phyloP scores from a whole-genome alignment of 2,329 filamentous ascomycete species.

The Epichloe coenophiala region DNA sequence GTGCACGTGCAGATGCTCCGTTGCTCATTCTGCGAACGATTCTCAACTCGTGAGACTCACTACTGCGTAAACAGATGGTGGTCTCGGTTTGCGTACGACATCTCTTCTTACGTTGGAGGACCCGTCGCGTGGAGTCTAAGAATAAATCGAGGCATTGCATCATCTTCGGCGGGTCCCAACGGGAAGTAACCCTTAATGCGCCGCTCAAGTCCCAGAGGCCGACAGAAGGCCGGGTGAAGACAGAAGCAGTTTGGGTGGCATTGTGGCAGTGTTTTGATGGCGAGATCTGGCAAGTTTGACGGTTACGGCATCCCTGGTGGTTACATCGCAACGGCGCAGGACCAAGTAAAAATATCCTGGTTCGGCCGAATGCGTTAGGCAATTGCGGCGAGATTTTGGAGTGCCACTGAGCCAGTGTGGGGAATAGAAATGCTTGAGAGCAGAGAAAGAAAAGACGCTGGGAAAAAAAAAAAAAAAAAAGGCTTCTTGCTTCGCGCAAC shows the following conservation, averaged over 20 bases:
- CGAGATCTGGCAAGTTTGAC: slow-evolving; percentile 10
- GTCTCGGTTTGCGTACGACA: neutral
- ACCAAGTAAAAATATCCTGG: slow-evolving; percentile 8
- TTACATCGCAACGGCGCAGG: slow-evolving; percentile 12
- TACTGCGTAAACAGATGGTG: neutral
- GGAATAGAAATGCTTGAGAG: too few species aligned
- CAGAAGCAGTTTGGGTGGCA: neutral
- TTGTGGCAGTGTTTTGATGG: slow-evolving; percentile 4
- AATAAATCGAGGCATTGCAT: slow-evolving; percentile 6
- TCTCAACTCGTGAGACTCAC: neutral
- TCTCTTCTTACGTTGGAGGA: neutral
- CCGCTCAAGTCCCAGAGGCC: slow-evolving; percentile 2
- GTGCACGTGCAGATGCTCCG: neutral
- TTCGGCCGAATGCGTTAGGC: slow-evolving; percentile 6
- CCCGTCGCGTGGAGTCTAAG: slow-evolving; percentile 2
- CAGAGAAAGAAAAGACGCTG: too few species aligned
- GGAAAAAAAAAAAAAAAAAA: too few species aligned
- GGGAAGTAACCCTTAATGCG: slow-evolving; percentile 12
- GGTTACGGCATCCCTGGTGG: slow-evolving; percentile 10
- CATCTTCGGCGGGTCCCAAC: slow-evolving; percentile 7
- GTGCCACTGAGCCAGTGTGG: neutral
- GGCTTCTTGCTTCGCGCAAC: neutral
- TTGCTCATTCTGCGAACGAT: neutral
- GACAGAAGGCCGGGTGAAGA: slow-evolving; percentile 4
- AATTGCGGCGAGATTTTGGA: neutral